Evolutionary conservation across 208 protist species (phyloP), one percentile per base, ranked within the genome.

Genomic region (Leishmania guyanensis): DNA sequence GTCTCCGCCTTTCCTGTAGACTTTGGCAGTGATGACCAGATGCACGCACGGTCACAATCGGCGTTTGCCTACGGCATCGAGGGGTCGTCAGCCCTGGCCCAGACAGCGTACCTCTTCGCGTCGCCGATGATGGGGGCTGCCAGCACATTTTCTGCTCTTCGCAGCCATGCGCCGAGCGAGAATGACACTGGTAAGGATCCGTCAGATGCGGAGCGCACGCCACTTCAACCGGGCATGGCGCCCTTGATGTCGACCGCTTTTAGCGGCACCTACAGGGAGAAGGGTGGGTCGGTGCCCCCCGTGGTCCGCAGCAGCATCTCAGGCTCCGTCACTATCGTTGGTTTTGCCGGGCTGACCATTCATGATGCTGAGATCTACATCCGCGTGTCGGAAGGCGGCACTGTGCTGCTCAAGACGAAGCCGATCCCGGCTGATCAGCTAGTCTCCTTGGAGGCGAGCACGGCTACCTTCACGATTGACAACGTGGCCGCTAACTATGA

Each of bases 1-100:
- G 33, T 97, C 3, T 84, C 68, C 8, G 66, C 93, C 39, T 92
- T 90, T 81, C 85, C 88, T 5, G 73, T 81, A 0, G 77, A 89
- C 74, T 89, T 91, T 74, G 88, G 85, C 75, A 64, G 50, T 1
- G 54, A 54, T 14, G 60, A 29, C 20, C 16, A 60, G 65, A 26
- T 20, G 50, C 60, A 84, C 48, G 20, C 43, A 43, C 84, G 84
- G 22, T 54, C 56, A 22, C 81, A 80, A 48, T 88, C 84, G 64
- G 75, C 73, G 17, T 62, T 68, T 0, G 75, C 78, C 29, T 87
- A 79, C 36, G 69, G 71, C 62, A 66, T 83, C 76, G 84, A 84
- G 33, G 76, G 72, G 48, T 26, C 69, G 33, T 48, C 69, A 6
- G 14, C 12, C 20, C 43, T 79, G 74, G 77, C 82, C 50, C 81